Conservation (phyloP, 2,329 filamentous ascomycete species). For the Camillea tinctor region DNA sequence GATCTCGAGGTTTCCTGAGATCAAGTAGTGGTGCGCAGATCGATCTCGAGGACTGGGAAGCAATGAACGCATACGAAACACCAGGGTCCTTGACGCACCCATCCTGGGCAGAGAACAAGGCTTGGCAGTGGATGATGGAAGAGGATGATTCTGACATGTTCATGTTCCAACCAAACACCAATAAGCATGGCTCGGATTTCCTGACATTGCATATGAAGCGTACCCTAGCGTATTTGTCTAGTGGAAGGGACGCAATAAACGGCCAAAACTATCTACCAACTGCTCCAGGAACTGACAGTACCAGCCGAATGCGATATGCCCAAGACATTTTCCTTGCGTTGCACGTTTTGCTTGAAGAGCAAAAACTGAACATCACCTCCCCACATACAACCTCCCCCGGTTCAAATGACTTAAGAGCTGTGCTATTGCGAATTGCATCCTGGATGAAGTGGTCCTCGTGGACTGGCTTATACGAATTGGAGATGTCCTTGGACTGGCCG, state of each 20-base stretch:
- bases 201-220: slow-evolving; percentile 53
- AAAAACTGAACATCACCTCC: slow-evolving; percentile 69
- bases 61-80: slow-evolving; percentile 46
- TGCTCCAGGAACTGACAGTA: slow-evolving; percentile 49
- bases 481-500: slow-evolving; percentile 47
- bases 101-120: slow-evolving; percentile 58
- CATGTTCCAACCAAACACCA: slow-evolving; percentile 26
- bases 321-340: slow-evolving; percentile 71
- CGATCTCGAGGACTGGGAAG: slow-evolving; percentile 43
- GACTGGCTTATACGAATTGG: slow-evolving; percentile 48
- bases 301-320: slow-evolving; percentile 59
- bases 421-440: slow-evolving; percentile 75
- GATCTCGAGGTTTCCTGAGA: slow-evolving; percentile 27
- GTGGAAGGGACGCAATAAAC: slow-evolving; percentile 54
- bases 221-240: slow-evolving; percentile 62
- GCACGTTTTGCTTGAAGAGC: slow-evolving; percentile 86
- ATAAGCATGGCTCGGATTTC: slow-evolving; percentile 37
- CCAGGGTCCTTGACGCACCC: slow-evolving; percentile 50
- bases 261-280: slow-evolving; percentile 67
- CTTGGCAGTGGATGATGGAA: slow-evolving; percentile 72
- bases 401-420: slow-evolving; percentile 58
- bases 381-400: slow-evolving; percentile 45
- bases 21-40: slow-evolving; percentile 33
- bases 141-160: slow-evolving; percentile 41
- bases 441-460: slow-evolving; percentile 74